Conservation (phyloP, 2,329 filamentous ascomycete genomes). For the Mariannaea elegans region DNA sequence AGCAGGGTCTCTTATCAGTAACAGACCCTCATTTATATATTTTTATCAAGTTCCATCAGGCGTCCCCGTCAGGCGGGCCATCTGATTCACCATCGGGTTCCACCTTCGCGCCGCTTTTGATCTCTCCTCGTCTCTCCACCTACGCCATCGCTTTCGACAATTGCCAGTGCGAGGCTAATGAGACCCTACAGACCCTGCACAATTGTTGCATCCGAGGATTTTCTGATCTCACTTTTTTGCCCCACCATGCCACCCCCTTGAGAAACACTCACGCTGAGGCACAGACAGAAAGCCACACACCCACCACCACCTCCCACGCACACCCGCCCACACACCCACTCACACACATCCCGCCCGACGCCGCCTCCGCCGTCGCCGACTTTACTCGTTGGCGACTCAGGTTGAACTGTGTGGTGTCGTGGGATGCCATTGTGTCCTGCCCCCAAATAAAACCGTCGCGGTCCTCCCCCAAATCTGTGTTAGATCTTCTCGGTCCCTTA, state of each 20-base stretch:
- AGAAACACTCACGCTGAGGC: constrained; percentile 1
- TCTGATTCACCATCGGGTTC: constrained; percentile 32
- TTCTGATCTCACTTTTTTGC: constrained; percentile 22
- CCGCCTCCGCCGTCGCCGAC: constrained; percentile 18
- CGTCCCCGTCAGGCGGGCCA: constrained; percentile 19
- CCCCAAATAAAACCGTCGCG: constrained; percentile 40
- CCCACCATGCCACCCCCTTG: constrained; percentile 20
- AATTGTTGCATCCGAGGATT: constrained; percentile 16
- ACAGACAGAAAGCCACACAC: background rate
- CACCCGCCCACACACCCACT: constrained; percentile 2
- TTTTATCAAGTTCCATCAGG: constrained; percentile 28
- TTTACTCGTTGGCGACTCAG: constrained; percentile 8
- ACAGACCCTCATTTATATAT: constrained; percentile 39
- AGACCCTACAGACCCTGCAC: constrained; percentile 4
- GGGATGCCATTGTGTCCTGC: constrained; percentile 25
- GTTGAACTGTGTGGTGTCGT: constrained; percentile 19
- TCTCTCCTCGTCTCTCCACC: constrained; percentile 25
- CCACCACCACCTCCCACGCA: background rate
- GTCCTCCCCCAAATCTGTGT: constrained; percentile 36
- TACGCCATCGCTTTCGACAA: background rate
- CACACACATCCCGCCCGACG: constrained; percentile 21
- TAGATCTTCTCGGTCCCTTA: constrained; percentile 26
- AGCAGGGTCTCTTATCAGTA: constrained; percentile 38
- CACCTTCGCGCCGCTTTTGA: constrained; percentile 36
- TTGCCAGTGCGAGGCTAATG: background rate